Evolutionary conservation across 148 eudicot genomes (phyloP), one percentile per base, ranked within the genome.

Genomic region (Camellia sinensis): DNA sequence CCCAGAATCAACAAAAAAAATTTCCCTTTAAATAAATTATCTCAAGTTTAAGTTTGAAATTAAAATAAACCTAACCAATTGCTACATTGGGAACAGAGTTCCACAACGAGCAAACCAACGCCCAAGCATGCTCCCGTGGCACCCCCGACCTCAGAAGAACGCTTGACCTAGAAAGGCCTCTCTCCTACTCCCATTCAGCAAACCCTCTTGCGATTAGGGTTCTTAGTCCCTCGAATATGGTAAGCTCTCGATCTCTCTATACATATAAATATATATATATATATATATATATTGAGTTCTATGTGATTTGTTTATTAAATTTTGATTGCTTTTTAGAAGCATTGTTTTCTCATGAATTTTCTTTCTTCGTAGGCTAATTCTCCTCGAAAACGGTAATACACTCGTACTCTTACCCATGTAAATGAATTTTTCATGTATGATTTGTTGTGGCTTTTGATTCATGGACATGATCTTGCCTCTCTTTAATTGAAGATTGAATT

Each of bases 281-380:
- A n/a, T n/a, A n/a, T n/a, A 2, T 6, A 13, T 76, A 29, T 73
- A 2, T 73, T 0, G 62, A 62, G 11, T 19, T 22, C 37, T 3
- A 22, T 61, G 14, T n/a, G 44, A 62, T 76, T 76, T 61, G 41
- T 14, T 21, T 21, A 5, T 63, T 41, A 41, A 29, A 64, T 43
- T 10, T 21, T 21, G 59, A 4, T 45, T 56, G 12, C 22, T 21
- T 1, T 2, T 21, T 44, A 8, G 7, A n/a, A 64, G 15, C 15
- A 40, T 14, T 63, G 0, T 64, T 29, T 80, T 37, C 75, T 57
- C 50, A 79, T 70, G 62, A 62, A 29, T 29, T 79, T 53, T 74
- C 37, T 6, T 74, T 71, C 79, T 88, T 84, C 74, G 85, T 90
- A 91, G 95, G 90, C 90, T 43, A 92, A 91, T 84, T 87, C 92